A percentile compares a stretch with the other conserved stretches of the same genome.
These are phyloP conservation scores for Euphorbia tirucalli DNA, from an alignment of 345 rosid species.

Conservation along the genomic window DNA sequence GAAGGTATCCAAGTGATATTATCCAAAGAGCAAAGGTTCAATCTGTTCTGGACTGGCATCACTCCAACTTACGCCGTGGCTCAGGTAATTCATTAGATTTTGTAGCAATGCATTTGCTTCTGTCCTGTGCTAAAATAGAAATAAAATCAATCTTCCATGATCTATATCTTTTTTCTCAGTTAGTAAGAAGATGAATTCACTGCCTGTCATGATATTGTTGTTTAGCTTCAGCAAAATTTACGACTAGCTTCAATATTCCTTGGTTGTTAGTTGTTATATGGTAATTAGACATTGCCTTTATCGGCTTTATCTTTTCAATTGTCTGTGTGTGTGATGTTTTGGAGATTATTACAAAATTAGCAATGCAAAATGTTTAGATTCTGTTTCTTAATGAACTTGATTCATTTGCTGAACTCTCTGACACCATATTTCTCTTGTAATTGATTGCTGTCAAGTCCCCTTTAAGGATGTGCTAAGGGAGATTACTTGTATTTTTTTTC, in stretches of 20 bases:
- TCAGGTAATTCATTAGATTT: constrained; percentile 39
- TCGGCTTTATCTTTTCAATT: too few relatives aligned
- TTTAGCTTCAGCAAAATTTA: background rate
- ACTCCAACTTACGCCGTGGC: constrained; percentile 65
- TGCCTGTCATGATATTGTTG: background rate
- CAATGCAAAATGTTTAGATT: background rate
- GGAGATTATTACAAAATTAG: background rate
- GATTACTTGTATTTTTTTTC: constrained; percentile 9
- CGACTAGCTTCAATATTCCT: background rate
- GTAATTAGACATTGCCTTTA: background rate
- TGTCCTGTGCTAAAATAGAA: background rate
- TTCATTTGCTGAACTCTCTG: background rate
- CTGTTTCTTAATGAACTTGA: background rate
- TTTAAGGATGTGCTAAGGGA: background rate
- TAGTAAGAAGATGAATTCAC: background rate
- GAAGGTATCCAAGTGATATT: constrained; percentile 87
- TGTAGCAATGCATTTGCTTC: background rate
- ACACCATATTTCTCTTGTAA: background rate
- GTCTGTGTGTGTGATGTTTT: background rate
- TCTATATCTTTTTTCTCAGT: background rate
- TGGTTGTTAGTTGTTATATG: background rate
- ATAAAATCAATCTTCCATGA: background rate
- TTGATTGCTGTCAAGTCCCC: background rate
- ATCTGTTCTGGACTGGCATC: constrained; percentile 88
- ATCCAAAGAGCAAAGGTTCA: constrained; percentile 70